Percentiles rank a stretch among this genome's conserved stretches.
Conservation (phyloP, 371 early-diverging fungal genomes). For the Mucor velutinosus region DNA sequence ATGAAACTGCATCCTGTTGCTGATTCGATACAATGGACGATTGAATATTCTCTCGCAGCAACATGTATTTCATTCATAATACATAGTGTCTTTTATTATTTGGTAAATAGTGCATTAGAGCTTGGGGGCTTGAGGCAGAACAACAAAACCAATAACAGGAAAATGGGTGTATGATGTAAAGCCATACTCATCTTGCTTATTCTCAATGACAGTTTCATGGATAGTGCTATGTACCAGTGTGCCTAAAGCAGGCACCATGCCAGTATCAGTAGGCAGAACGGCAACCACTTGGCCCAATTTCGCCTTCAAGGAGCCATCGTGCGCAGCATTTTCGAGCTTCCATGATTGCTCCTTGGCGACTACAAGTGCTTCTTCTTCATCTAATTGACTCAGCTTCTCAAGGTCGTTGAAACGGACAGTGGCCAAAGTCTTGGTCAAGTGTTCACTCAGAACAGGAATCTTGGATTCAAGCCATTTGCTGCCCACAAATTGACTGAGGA, state of each 20-base stretch:
- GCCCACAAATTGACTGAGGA: not conserved
- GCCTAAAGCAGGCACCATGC: slow-evolving; percentile 45
- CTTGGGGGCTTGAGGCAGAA: slow-evolving; percentile 8
- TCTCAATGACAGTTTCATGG: slow-evolving; percentile 35
- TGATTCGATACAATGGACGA: no score
- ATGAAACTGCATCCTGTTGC: no score
- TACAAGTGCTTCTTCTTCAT: slow-evolving; percentile 13
- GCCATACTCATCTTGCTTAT: slow-evolving; percentile 18
- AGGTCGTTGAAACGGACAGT: slow-evolving; percentile 20
- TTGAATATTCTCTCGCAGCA: no score
- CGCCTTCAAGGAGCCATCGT: slow-evolving; percentile 23
- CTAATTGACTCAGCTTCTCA: not conserved
- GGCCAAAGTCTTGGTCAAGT: slow-evolving; percentile 31
- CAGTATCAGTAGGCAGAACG: slow-evolving; percentile 52
- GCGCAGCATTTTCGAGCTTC: not conserved
- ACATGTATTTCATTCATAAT: no score
- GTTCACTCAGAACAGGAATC: slow-evolving; percentile 18
- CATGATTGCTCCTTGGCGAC: slow-evolving; percentile 10
- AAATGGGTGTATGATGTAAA: slow-evolving; percentile 21
- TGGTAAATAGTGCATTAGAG: not conserved
- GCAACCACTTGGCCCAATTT: slow-evolving; percentile 41
- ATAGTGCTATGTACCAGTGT: slow-evolving; percentile 33
- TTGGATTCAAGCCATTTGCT: slow-evolving; percentile 2
- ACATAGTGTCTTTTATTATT: no score
- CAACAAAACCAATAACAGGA: slow-evolving; percentile 16